Percentiles rank a stretch among this genome's conserved stretches.
phyloP scores from a whole-genome alignment of 78 protist genomes.

The Polysphondylium violaceum region DNA sequence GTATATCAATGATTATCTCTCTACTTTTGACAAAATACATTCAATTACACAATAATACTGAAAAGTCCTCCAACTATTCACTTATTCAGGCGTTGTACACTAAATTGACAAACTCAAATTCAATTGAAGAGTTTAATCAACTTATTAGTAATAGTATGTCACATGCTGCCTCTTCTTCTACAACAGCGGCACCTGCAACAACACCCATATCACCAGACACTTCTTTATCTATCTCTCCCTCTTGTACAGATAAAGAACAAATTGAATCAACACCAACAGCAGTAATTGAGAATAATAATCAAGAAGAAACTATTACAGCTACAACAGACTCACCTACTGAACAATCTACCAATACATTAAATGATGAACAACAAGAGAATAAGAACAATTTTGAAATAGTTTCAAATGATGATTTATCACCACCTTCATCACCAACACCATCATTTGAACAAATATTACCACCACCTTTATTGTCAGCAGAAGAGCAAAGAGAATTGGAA shows the following conservation, averaged over 20 bases:
- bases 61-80: neutral
- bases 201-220: neutral
- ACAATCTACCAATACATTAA: neutral
- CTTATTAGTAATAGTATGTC: neutral
- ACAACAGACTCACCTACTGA: neutral
- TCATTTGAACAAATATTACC: neutral
- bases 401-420: neutral
- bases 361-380: neutral
- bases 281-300: too few species aligned
- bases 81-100: conserved; percentile 6
- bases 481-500: conserved; percentile 43
- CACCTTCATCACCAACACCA: neutral
- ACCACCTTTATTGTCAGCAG: too few species aligned
- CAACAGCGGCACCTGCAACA: neutral
- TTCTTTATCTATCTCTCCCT: too few species aligned
- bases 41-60: conserved; percentile 5
- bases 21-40: conserved; percentile 50
- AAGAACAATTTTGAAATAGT: neutral
- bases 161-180: neutral
- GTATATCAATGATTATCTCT: conserved; percentile 51
- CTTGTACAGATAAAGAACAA: neutral
- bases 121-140: neutral
- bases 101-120: conserved; percentile 9
- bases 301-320: too few species aligned
- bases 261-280: neutral